Conservation (phyloP, 2,329 filamentous ascomycete species). For the Aspergillus brasiliensis region DNA sequence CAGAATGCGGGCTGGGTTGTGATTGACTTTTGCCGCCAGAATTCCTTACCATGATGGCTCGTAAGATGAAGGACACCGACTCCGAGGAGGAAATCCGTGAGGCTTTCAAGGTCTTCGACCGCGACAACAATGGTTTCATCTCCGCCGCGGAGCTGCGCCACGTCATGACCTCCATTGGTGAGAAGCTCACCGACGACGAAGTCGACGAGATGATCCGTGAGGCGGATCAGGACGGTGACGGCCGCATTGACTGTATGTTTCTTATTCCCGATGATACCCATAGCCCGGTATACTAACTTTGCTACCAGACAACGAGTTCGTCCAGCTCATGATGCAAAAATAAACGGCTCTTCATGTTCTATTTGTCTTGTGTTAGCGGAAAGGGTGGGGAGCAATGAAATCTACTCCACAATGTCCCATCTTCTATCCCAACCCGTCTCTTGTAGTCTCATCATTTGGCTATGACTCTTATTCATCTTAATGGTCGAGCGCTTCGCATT, state of each 20-base stretch:
- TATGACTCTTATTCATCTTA: slow-evolving; percentile 21
- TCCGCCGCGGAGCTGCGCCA: slow-evolving; percentile 85
- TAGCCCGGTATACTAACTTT: slow-evolving; percentile 27
- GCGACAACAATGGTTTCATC: slow-evolving; percentile 90
- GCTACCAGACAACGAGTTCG: slow-evolving; percentile 79
- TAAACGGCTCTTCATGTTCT: slow-evolving; percentile 51
- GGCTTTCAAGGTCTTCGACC: slow-evolving; percentile 88
- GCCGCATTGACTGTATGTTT: slow-evolving; percentile 79
- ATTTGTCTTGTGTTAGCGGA: slow-evolving; percentile 35
- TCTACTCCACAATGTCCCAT: slow-evolving; percentile 24
- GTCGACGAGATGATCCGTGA: slow-evolving; percentile 93
- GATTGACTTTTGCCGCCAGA: slow-evolving; percentile 54
- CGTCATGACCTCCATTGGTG: slow-evolving; percentile 89
- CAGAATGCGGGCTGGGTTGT: neutral
- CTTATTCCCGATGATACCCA: neutral
- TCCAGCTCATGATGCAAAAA: slow-evolving; percentile 96
- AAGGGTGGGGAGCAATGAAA: slow-evolving; percentile 28
- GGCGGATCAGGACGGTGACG: slow-evolving; percentile 86
- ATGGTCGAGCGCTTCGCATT: slow-evolving; percentile 16
- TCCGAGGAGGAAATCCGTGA: slow-evolving; percentile 89
- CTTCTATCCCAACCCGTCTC: slow-evolving; percentile 26
- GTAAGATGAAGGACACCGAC: slow-evolving; percentile 93
- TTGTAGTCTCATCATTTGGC: slow-evolving; percentile 32
- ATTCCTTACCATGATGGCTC: slow-evolving; percentile 90
- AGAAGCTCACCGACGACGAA: slow-evolving; percentile 88